phyloP scores from a whole-genome alignment of 257 asterid species.

The Solanum habrochaites region DNA sequence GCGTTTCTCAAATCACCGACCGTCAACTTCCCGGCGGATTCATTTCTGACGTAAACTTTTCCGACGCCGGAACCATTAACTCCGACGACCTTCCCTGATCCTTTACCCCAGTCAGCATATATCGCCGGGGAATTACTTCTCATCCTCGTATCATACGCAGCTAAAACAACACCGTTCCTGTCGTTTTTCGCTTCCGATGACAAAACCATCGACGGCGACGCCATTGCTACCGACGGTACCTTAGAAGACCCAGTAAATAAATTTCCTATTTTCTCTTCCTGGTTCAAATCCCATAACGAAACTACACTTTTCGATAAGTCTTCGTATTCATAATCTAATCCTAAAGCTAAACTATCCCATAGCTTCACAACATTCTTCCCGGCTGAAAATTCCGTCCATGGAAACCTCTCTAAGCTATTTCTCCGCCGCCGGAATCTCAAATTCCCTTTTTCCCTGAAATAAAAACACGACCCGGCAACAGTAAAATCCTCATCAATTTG shows the following conservation, averaged over 20 bases:
- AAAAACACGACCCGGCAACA: slow-evolving; percentile 30
- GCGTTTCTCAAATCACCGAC: slow-evolving; percentile 78
- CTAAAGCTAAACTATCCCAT: slow-evolving; percentile 46
- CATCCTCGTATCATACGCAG: slow-evolving; percentile 62
- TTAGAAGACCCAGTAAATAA: not conserved
- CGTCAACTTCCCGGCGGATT: slow-evolving; percentile 34
- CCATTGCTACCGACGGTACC: slow-evolving; percentile 8
- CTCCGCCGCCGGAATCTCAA: slow-evolving; percentile 24
- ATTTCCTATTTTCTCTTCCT: not conserved
- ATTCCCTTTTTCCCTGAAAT: slow-evolving; percentile 3
- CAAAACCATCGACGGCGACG: slow-evolving; percentile 28
- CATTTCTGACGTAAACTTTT: slow-evolving; percentile 52
- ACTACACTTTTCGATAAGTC: slow-evolving; percentile 24
- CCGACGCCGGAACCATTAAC: slow-evolving; percentile 18
- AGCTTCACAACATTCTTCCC: slow-evolving; percentile 76
- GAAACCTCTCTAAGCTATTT: slow-evolving; percentile 7
- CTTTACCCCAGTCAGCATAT: slow-evolving; percentile 37
- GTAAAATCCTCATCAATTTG: slow-evolving; percentile 29
- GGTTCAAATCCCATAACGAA: slow-evolving; percentile 37
- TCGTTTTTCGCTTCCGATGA: slow-evolving; percentile 30
- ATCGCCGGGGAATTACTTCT: slow-evolving; percentile 33
- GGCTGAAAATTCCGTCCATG: slow-evolving; percentile 40
- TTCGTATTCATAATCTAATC: slow-evolving; percentile 10
- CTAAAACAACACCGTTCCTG: slow-evolving; percentile 37
- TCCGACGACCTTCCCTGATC: not conserved